Base-by-base conservation (phyloP, 2,329 filamentous ascomycete species). In the Pestalotiopsis sp. region DNA sequence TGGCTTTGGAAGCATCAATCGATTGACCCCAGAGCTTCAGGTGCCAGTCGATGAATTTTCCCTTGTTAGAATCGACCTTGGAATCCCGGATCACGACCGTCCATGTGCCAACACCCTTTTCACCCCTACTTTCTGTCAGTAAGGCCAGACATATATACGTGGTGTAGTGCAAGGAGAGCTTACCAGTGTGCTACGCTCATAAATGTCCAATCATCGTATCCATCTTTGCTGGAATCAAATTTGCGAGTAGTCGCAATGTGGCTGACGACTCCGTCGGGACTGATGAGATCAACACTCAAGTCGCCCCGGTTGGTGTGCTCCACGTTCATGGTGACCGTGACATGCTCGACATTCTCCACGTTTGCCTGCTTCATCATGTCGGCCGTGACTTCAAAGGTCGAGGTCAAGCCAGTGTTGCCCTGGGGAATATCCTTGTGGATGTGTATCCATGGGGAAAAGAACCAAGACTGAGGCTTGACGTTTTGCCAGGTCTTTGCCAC, bases 121-220 rank as follows among this genome's bases (percentile, higher is more conserved):
- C 96, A 63, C 96, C 96, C 94, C 92, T 94, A 66, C 13, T 45
- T 1, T 12, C 41, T 59, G 67, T 31, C 39, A 65, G 31, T 66
- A 60, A n/a, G 3, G 11, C 7, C 4, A 36, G 20, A n/a, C 3
- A 6, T 13, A 36, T 25, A n/a, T 3, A 60, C 38, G 3, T 39
- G 13, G 20, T n/a, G 23, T 9, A 17, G 20, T 27, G 6, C 7
- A 68, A 65, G 59, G 52, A 6, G 64, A 65, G 81, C 91, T 81
- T 86, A 94, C 93, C 95, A 99, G 79, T 99, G 96, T 71, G 91
- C 95, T 49, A 99, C 96, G 70, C 92, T 97, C 96, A 99, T 99
- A 76, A 99, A 99, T 0, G 95, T 98, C 96, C 96, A 99, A 81
- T 98, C 94, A 49, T 91, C 83, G 78, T 98, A 99, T 9, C 96